Percentiles rank a stretch among this genome's conserved stretches.
These are phyloP conservation scores for Pleurotus ostreatus DNA, from an alignment of 768 basidiomycete genomes.

Conservation along the genomic window DNA sequence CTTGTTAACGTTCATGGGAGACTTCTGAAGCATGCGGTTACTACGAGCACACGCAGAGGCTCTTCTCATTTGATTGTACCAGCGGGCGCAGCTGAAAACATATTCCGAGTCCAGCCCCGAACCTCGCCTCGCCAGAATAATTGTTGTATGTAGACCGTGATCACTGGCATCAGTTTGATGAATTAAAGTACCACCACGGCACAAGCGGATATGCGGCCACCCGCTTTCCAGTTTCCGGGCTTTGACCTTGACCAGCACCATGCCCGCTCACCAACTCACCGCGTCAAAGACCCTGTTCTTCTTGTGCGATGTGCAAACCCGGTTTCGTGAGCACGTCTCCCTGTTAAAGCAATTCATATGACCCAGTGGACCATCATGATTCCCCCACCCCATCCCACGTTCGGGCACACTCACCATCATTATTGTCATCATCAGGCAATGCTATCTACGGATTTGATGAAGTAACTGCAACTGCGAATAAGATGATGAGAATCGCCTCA, in stretches of 20 bases:
- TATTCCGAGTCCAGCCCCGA: neutral
- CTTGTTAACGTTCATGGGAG: neutral
- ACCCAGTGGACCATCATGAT: too few species aligned
- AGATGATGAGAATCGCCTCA: conserved; percentile 75
- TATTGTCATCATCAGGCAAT: conserved; percentile 18
- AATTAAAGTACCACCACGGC: too few species aligned
- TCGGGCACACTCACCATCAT: neutral
- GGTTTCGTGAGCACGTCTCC: conserved; percentile 51
- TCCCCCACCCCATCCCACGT: too few species aligned
- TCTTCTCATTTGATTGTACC: neutral
- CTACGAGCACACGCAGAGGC: neutral
- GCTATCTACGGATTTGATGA: conserved; percentile 70
- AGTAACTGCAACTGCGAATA: conserved; percentile 65
- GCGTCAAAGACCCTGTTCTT: conserved; percentile 57
- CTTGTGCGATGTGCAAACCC: conserved; percentile 80
- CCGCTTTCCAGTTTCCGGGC: conserved; percentile 10
- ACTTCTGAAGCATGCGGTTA: neutral
- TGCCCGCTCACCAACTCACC: conserved; percentile 22
- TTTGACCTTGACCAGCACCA: conserved; percentile 12
- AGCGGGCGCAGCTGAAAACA: neutral
- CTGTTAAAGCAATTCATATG: neutral
- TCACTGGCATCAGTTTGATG: conserved; percentile 7
- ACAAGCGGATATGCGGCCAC: too few species aligned
- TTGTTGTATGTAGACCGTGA: neutral
- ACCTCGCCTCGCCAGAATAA: neutral